Conservation (phyloP, 2,329 filamentous ascomycete genomes). For the Colletotrichum truncatum region DNA sequence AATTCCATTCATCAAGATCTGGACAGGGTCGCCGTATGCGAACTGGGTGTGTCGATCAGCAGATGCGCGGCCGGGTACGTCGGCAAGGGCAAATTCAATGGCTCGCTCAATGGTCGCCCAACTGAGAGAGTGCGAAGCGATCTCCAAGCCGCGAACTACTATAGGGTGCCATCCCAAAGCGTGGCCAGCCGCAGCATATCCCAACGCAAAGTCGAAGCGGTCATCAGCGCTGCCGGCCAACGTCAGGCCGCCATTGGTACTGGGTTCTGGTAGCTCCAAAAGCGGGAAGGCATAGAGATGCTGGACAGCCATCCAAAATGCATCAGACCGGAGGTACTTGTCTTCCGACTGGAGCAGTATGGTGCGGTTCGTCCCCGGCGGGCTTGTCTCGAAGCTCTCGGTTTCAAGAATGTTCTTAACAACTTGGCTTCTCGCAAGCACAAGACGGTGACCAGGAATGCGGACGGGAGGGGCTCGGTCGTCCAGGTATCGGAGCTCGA, state of each 20-base stretch:
- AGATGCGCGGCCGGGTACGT: constrained; percentile 32
- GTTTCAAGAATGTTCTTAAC: constrained; percentile 37
- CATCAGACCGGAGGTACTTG: constrained; percentile 62
- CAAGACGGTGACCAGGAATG: constrained; percentile 63
- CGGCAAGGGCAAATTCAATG: constrained; percentile 65
- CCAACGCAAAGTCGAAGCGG: constrained; percentile 65
- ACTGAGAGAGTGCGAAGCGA: constrained; percentile 65
- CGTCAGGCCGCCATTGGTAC: constrained; percentile 40
- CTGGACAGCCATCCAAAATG: constrained; percentile 66
- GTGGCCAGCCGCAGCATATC: constrained; percentile 71
- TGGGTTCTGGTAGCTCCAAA: constrained; percentile 45
- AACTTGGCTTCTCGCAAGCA: constrained; percentile 62
- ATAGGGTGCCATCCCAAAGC: constrained; percentile 65
- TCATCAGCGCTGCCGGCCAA: constrained; percentile 51
- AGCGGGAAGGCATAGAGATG: constrained; percentile 65
- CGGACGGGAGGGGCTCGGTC: constrained; percentile 47
- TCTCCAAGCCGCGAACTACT: constrained; percentile 64
- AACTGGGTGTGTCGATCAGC: constrained; percentile 49
- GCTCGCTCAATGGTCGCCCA: constrained; percentile 72
- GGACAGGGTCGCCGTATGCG: constrained; percentile 64
- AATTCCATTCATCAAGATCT: constrained; percentile 62
- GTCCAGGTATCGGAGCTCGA: constrained; percentile 56
- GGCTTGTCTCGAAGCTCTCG: constrained; percentile 25
- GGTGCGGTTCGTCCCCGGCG: constrained; percentile 41
- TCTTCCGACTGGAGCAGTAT: constrained; percentile 59